Base-by-base conservation (phyloP, 2,329 filamentous ascomycete species). In the Fusarium multiceps region DNA sequence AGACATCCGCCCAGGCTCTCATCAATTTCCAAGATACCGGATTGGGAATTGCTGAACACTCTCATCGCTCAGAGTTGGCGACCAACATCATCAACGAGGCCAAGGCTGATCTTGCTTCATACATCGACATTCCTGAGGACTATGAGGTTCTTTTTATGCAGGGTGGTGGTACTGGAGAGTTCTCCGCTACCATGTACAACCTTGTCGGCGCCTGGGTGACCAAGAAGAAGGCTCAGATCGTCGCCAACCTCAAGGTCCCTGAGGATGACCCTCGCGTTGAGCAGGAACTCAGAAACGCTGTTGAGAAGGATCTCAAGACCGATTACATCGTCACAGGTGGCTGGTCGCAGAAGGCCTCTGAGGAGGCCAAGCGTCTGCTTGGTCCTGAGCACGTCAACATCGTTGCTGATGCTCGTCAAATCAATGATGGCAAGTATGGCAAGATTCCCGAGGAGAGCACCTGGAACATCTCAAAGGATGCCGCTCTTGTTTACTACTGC, bases 71-170 rank as follows among this genome's bases (percentile, higher is more conserved):
- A 16, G 85, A 88, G 66, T 87, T 92, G 46, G 95, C 95, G 27
- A 87, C 89, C 69, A 88, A 90, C 68, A 93, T 98, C 75, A 87
- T 98, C 72, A 90, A 92, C 68, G 86, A 92, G 69, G 87, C 93
- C 68, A 96, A 97, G 79, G 87, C 88, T 34, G 89, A 92, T 68
- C 86, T 98, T 13, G 86, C 87, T 37, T 83, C 83, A 23, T 91
- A 93, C 72, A 90, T 97, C 59, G 91, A 95, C 74, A 91, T 98
- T 59, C 93, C 94, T 5, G 88, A 91, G 72, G 90, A 92, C 78
- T 97, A 98, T 81, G 93, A 97, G 65, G 87, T 97, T 58, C 82
- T 97, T 21, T 95, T 97, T 80, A 91, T 97, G 85, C 92, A 96
- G 79, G 93, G 88, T 65, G 94, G 95, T 62, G 95, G 94, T 66